Conservation (phyloP, 495 filamentous ascomycete genomes). For the Trichoderma orchidacearum region DNA sequence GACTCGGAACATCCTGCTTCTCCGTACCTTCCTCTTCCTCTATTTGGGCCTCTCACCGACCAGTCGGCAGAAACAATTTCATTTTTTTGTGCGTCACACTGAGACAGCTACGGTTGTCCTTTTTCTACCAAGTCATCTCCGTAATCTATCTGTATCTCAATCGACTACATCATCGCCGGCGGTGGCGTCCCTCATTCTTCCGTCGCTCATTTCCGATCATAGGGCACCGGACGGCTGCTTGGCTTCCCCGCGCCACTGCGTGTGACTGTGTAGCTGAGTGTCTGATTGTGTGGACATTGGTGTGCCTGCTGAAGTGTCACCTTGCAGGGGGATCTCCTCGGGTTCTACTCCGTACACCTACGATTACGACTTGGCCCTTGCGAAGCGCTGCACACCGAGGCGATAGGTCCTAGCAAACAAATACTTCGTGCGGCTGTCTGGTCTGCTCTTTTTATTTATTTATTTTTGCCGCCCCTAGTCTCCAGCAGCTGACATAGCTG, state of each 20-base stretch:
- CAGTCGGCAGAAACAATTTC: neutral
- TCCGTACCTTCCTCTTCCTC: neutral
- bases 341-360: neutral
- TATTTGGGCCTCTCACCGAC: neutral
- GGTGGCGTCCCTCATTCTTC: neutral
- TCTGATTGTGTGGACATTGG: neutral
- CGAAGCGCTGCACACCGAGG: neutral
- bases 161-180: neutral
- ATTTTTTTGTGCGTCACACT: neutral
- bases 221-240: neutral
- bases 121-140: too few species aligned
- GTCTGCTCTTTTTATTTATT: neutral
- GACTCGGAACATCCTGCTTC: too few species aligned
- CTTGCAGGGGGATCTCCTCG: neutral
- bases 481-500: neutral
- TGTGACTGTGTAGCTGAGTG: neutral
- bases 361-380: too few species aligned
- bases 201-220: neutral
- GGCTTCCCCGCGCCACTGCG: neutral
- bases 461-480: neutral
- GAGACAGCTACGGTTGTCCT: too few species aligned
- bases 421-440: neutral
- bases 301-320: neutral
- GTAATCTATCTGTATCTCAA: neutral
- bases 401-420: too few species aligned